phyloP scores from a whole-genome alignment of 2,329 filamentous ascomycete genomes.

The Aspergillus carbonarius region DNA sequence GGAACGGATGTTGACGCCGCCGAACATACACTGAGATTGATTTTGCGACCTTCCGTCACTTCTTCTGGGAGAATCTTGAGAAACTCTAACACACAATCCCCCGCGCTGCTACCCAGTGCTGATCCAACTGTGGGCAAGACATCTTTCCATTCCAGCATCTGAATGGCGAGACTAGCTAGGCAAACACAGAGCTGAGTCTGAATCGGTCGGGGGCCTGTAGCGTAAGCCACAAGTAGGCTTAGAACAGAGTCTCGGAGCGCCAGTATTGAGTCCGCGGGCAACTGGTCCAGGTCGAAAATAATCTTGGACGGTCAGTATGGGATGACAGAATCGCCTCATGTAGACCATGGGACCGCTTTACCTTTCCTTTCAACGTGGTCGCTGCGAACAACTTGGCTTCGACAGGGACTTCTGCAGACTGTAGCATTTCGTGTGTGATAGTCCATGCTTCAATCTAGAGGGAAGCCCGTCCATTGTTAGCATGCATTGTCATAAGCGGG shows the following conservation, averaged over 20 bases:
- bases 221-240: conserved; percentile 75
- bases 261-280: conserved; percentile 71
- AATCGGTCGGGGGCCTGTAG: conserved; percentile 76
- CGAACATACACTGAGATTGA: conserved; percentile 97
- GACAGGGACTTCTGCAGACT: conserved; percentile 70
- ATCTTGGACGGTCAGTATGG: conserved; percentile 62
- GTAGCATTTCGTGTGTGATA: conserved; percentile 79
- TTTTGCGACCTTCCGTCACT: conserved; percentile 98
- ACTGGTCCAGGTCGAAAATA: conserved; percentile 90
- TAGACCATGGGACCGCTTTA: conserved; percentile 45
- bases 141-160: conserved; percentile 95
- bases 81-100: conserved; percentile 91
- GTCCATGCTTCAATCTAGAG: conserved; percentile 84
- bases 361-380: conserved; percentile 97
- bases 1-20: conserved; percentile 36
- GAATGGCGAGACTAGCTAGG: conserved; percentile 89
- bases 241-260: conserved; percentile 82
- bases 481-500: not conserved
- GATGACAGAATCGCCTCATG: conserved; percentile 3
- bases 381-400: conserved; percentile 94
- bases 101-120: conserved; percentile 67
- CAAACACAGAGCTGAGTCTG: conserved; percentile 93
- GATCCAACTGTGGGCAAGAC: conserved; percentile 80
- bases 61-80: conserved; percentile 96
- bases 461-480: conserved; percentile 2